Conservation (phyloP, 1,284 basidiomycete species). For the Meripilus lineatus region DNA sequence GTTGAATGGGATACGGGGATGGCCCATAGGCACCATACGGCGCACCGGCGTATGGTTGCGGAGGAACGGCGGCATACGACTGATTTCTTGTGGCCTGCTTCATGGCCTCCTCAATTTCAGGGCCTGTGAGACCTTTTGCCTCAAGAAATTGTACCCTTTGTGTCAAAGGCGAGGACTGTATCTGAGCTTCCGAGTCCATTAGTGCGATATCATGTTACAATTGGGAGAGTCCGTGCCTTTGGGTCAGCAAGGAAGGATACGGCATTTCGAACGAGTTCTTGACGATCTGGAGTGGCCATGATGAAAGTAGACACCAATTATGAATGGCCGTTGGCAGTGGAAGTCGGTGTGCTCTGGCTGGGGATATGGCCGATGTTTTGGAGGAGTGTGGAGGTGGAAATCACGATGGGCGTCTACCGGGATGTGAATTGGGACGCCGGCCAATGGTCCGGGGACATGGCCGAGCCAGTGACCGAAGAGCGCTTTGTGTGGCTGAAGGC, state of each 20-base stretch:
- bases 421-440: too few species aligned
- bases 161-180: constrained; percentile 72
- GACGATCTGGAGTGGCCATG: constrained; percentile 54
- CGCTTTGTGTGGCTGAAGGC: neutral
- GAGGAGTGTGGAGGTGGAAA: constrained; percentile 1
- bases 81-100: constrained; percentile 45
- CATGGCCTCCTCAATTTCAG: constrained; percentile 88
- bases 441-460: too few species aligned
- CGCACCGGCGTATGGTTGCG: constrained; percentile 22
- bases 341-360: constrained; percentile 12
- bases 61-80: constrained; percentile 9
- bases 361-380: neutral
- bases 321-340: constrained; percentile 1
- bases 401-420: constrained; percentile 11
- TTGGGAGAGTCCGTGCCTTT: constrained; percentile 40
- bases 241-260: constrained; percentile 78
- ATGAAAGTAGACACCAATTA: constrained; percentile 4
- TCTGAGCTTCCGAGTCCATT: constrained; percentile 33
- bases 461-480: constrained; percentile 3
- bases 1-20: constrained; percentile 36
- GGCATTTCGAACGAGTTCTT: constrained; percentile 76
- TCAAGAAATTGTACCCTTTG: constrained; percentile 93
- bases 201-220: neutral
- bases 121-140: constrained; percentile 81
- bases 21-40: constrained; percentile 40